These are phyloP conservation scores for Aeschynomene evenia DNA, from an alignment of 306 rosid genomes.

Conservation along the genomic window DNA sequence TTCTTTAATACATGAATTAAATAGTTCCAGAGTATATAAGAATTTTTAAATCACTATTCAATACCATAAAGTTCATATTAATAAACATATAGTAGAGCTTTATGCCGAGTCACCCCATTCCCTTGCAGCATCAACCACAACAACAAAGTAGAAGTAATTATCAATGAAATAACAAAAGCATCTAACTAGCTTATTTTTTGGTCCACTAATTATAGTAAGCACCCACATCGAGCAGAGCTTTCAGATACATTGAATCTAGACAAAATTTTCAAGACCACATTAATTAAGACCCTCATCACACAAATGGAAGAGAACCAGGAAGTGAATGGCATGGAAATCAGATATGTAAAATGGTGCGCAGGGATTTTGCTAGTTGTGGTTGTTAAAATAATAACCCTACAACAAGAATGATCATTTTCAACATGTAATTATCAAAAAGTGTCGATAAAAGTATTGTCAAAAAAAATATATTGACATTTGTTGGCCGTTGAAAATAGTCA, in stretches of 20 bases:
- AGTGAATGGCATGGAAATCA: constrained; percentile 25
- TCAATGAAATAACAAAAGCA: constrained; percentile 21
- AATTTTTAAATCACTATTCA: too few species aligned
- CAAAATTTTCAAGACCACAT: constrained; percentile 1
- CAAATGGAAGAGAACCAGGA: constrained; percentile 6
- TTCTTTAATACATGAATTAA: too few species aligned
- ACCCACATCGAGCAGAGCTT: neutral
- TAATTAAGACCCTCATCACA: neutral
- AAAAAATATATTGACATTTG: too few species aligned
- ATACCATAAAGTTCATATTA: neutral
- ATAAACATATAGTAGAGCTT: neutral
- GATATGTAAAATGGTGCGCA: neutral
- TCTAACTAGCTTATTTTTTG: constrained; percentile 10
- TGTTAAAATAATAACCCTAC: too few species aligned
- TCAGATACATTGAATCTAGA: constrained; percentile 36
- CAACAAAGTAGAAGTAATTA: neutral
- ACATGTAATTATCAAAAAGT: too few species aligned
- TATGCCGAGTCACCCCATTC: constrained; percentile 28
- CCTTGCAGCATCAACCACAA: too few species aligned
- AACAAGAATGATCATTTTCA: too few species aligned
- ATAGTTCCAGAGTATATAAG: too few species aligned
- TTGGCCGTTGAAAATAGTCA: too few species aligned
- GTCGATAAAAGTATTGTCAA: too few species aligned
- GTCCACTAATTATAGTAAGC: constrained; percentile 22
- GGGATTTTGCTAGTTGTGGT: too few species aligned